phyloP scores from a whole-genome alignment of 1,139 yeast species.

The Hyphopichia burtonii region DNA sequence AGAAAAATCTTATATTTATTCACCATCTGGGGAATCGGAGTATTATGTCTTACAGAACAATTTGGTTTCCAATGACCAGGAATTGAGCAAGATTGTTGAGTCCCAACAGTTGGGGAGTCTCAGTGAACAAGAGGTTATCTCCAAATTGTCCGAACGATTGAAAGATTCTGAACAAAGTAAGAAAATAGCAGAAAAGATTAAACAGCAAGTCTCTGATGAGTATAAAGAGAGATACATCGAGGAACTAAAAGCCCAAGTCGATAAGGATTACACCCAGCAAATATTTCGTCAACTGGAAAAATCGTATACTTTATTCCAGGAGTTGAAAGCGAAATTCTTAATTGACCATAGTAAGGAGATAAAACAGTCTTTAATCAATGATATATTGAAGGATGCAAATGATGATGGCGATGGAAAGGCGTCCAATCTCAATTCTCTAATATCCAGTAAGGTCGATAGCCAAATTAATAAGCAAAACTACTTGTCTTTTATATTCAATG shows the following conservation, averaged over 20 bases:
- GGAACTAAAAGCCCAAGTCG: constrained; percentile 10
- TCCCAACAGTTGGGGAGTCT: background rate
- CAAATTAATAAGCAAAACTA: constrained; percentile 9
- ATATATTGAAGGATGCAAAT: constrained; percentile 7
- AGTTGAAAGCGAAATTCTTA: constrained; percentile 16
- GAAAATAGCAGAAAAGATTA: constrained; percentile 6
- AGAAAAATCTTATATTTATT: background rate
- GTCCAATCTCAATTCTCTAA: background rate
- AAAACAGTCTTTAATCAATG: constrained; percentile 10
- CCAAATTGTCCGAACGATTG: constrained; percentile 3
- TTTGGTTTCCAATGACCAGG: constrained; percentile 2
- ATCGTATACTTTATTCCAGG: constrained; percentile 14
- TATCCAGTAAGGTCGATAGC: constrained; percentile 8
- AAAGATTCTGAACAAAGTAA: constrained; percentile 1
- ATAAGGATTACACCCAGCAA: constrained; percentile 11
- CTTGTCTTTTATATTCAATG: constrained; percentile 4
- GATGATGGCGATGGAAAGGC: constrained; percentile 6
- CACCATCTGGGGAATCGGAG: background rate
- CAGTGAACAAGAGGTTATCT: background rate
- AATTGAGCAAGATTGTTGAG: constrained; percentile 4
- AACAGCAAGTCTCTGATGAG: background rate
- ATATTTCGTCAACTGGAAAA: constrained; percentile 9
- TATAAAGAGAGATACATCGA: constrained; percentile 3
- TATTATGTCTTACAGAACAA: constrained; percentile 5
- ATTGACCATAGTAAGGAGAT: constrained; percentile 11